phyloP scores from a whole-genome alignment of 2,329 filamentous ascomycete genomes.

The Beauveria pseudobassiana region DNA sequence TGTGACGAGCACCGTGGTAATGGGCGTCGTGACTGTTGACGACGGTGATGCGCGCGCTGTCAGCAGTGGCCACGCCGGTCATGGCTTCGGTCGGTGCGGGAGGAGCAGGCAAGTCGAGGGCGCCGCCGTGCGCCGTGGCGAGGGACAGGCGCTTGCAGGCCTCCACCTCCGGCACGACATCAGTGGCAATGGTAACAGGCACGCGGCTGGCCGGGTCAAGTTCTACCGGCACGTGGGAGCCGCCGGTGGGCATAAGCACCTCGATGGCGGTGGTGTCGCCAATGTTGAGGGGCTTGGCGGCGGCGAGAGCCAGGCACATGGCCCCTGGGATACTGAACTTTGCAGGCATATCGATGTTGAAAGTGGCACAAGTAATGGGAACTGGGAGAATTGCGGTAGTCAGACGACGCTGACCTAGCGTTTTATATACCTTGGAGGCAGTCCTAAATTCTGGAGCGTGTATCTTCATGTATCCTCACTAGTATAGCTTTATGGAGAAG shows the following conservation, averaged over 20 bases:
- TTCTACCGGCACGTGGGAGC: neutral
- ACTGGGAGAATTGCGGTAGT: neutral
- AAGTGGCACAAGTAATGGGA: neutral
- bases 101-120: neutral
- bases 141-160: neutral
- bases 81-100: neutral
- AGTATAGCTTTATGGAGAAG: too few species aligned
- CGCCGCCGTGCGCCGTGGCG: slow-evolving; percentile 2
- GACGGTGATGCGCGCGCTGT: neutral
- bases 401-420: neutral
- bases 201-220: neutral
- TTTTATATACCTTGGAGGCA: neutral
- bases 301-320: neutral
- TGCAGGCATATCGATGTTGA: neutral
- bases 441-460: too few species aligned
- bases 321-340: neutral
- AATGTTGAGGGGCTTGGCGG: neutral
- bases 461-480: too few species aligned
- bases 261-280: neutral
- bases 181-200: neutral
- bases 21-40: neutral
- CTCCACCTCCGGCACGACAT: neutral
- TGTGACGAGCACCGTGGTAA: slow-evolving; percentile 3
- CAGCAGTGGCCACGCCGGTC: neutral
- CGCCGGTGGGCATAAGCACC: neutral